phyloP scores from a whole-genome alignment of 2,329 filamentous ascomycete species.

The Pyricularia pennisetigena region DNA sequence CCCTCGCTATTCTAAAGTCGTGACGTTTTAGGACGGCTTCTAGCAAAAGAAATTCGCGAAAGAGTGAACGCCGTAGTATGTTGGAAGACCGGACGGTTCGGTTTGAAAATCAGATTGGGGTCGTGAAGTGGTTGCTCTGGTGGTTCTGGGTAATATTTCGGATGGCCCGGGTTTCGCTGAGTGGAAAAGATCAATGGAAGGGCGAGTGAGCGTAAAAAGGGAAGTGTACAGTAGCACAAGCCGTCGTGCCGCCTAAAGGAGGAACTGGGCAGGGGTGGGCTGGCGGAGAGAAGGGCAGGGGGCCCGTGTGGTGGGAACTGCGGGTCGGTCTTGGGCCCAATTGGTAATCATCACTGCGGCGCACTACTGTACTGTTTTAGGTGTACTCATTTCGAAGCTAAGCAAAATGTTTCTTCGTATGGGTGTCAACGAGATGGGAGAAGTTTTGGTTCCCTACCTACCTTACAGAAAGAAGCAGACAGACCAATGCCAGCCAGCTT shows the following conservation, averaged over 20 bases:
- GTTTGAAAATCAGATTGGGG: constrained; percentile 1
- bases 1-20: not conserved
- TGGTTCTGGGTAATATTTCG: not conserved
- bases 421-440: not conserved
- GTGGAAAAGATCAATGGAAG: constrained; percentile 1
- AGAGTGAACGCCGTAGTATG: not conserved
- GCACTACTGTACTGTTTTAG: not conserved
- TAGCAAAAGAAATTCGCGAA: not conserved
- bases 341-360: constrained; percentile 5
- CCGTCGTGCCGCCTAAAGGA: not conserved
- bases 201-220: constrained; percentile 4
- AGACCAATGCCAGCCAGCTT: not conserved
- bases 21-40: not conserved
- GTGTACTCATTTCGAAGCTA: not conserved
- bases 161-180: constrained; percentile 3
- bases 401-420: not conserved
- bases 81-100: not conserved
- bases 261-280: not conserved
- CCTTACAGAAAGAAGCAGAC: not conserved
- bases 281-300: not conserved
- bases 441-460: not conserved
- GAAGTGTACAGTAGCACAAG: not conserved
- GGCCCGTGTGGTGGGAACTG: constrained; percentile 5
- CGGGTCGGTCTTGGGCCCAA: constrained; percentile 1
- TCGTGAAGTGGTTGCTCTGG: not conserved